phyloP scores from a whole-genome alignment of 106 monocot species.

The Dioscorea zingiberensis region DNA sequence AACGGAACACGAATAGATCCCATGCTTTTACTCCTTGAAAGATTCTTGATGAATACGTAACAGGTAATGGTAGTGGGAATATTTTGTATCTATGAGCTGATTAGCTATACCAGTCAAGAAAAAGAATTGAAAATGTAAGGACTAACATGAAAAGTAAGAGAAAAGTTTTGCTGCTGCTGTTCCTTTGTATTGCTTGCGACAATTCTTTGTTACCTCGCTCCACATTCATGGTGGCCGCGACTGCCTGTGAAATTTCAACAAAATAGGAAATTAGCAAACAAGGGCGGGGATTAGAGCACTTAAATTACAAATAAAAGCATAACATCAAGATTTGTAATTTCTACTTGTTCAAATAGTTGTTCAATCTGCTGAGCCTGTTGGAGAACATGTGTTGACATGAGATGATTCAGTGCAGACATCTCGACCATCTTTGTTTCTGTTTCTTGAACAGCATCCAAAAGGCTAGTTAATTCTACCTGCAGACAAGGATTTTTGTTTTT shows the following conservation, averaged over 20 bases:
- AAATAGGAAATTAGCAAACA: not conserved
- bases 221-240: conserved; percentile 74
- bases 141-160: conserved; percentile 84
- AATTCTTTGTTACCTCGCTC: conserved; percentile 91
- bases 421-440: conserved; percentile 96
- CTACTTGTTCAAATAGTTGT: conserved; percentile 79
- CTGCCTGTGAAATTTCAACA: conserved; percentile 29
- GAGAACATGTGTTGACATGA: conserved; percentile 95
- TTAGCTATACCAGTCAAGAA: conserved; percentile 92
- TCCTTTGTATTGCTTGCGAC: conserved; percentile 63
- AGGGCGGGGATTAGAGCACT: not conserved
- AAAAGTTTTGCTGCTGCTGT: conserved; percentile 89
- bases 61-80: too few relatives aligned
- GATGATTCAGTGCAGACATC: conserved; percentile 92
- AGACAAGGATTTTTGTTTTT: not conserved
- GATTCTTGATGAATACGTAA: too few relatives aligned
- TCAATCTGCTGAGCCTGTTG: conserved; percentile 96
- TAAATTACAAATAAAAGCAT: not conserved
- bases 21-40: too few relatives aligned
- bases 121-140: conserved; percentile 82
- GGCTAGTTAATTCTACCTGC: conserved; percentile 54
- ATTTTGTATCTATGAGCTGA: too few relatives aligned
- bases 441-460: conserved; percentile 94
- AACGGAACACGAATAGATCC: too few relatives aligned
- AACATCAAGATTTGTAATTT: not conserved